phyloP scores from a whole-genome alignment of 208 protist species.

The Trypanosoma rangeli region DNA sequence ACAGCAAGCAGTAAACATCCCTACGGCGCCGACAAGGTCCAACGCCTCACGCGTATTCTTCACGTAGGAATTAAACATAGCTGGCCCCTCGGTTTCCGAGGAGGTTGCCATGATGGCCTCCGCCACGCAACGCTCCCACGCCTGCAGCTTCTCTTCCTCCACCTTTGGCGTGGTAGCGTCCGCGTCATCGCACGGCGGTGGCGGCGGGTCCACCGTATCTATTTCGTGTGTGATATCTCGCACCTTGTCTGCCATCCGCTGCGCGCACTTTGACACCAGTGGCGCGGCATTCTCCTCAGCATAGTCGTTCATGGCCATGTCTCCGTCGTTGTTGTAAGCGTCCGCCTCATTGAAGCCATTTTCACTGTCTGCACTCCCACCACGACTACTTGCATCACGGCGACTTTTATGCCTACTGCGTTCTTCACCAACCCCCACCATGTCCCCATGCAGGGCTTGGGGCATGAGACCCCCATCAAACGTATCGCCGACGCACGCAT shows the following conservation, averaged over 20 bases:
- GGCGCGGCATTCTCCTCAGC: not conserved
- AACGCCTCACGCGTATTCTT: slow-evolving; percentile 22
- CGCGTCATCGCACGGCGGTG: not conserved
- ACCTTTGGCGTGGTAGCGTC: not conserved
- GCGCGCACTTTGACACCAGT: not conserved
- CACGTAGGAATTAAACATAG: slow-evolving; percentile 28
- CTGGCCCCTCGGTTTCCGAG: slow-evolving; percentile 21
- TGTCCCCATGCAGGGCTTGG: not conserved
- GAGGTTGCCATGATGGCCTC: slow-evolving; percentile 31
- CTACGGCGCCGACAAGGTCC: slow-evolving; percentile 38
- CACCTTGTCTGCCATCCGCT: not conserved
- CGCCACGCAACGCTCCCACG: slow-evolving; percentile 32
- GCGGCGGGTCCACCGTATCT: not conserved
- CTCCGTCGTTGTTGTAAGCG: not conserved
- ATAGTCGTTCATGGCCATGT: not conserved
- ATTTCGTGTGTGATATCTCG: not conserved
- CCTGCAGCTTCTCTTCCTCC: slow-evolving; percentile 2
- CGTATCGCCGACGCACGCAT: slow-evolving; percentile 6
- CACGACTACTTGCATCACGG: not conserved
- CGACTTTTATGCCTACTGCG: not conserved
- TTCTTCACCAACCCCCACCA: not conserved
- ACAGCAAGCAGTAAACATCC: slow-evolving; percentile 64
- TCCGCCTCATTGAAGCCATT: not conserved
- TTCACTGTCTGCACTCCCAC: not conserved
- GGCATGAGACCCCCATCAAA: not conserved